phyloP scores from a whole-genome alignment of 257 asterid genomes.

The Petrea volubilis region DNA sequence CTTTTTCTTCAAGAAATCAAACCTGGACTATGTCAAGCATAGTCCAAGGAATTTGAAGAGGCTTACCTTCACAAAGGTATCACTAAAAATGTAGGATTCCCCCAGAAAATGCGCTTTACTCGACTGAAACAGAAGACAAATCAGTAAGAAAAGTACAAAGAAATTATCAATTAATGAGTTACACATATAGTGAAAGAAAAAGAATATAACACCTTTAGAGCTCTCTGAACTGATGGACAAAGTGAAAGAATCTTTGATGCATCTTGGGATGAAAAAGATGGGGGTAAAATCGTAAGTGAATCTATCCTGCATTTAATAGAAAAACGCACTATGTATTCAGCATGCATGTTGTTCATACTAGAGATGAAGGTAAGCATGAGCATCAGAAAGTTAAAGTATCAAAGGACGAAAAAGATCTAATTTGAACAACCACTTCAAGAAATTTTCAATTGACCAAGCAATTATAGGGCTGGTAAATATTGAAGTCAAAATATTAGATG shows the following conservation, averaged over 20 bases:
- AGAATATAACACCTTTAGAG: constrained; percentile 62
- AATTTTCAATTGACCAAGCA: neutral
- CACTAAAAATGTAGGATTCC: constrained; percentile 81
- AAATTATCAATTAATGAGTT: constrained; percentile 18
- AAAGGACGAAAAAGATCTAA: neutral
- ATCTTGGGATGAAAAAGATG: constrained; percentile 81
- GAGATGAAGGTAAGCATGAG: constrained; percentile 14
- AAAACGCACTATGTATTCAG: constrained; percentile 4
- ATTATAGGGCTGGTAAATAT: neutral
- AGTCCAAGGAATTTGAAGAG: constrained; percentile 13
- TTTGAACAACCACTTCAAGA: neutral
- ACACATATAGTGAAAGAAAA: constrained; percentile 13
- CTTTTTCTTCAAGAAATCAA: constrained; percentile 9
- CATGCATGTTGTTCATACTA: constrained; percentile 2
- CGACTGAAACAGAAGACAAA: constrained; percentile 55
- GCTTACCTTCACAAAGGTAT: constrained; percentile 78
- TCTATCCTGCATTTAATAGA: constrained; percentile 65
- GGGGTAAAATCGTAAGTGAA: constrained; percentile 81
- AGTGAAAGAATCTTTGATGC: constrained; percentile 81
- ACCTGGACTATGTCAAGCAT: constrained; percentile 9
- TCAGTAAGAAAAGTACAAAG: constrained; percentile 18
- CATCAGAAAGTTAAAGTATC: constrained; percentile 9
- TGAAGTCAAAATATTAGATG: constrained; percentile 14
- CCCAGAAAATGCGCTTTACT: constrained; percentile 75
- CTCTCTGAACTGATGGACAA: constrained; percentile 78